Evolutionary conservation across 2,329 filamentous ascomycete genomes (phyloP), one percentile per base, ranked within the genome.

Genomic region (Phyllosticta citrichinensis): DNA sequence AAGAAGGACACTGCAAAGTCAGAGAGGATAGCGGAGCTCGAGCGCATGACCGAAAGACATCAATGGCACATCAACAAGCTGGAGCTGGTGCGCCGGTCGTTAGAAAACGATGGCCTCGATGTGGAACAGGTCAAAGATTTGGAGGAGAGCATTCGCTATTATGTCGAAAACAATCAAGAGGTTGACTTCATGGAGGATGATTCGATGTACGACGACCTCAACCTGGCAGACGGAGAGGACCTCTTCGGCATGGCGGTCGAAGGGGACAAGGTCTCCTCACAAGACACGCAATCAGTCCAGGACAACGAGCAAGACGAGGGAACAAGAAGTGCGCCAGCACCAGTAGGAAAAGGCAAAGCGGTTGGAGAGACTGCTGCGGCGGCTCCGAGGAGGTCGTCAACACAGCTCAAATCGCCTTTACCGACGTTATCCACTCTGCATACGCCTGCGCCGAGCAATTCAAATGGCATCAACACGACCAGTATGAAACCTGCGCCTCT

Each of bases 21-120:
- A 2, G 93, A 96, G 65, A 87, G 93, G 63, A 86, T 97, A 78
- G 85, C 90, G 59, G 88, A 94, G 71, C 87, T 99, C 66, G 88
- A 96, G 69, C 80, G 83, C 63, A 81, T 87, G 68, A 91, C 92
- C 67, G 94, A 99, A 73, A 86, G 88, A 68, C 93, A 97, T 80
- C 97, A 96, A 76, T 97, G 91, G 89, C 94, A 99, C 72, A 89
- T 96, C 71, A 85, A 86, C 65, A 96, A 96, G 73, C 81, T 99
- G 65, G 94, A 99, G 76, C 81, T 97, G 62, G 85, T 97, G 69
- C 85, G 93, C 68, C 86, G 94, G 66, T 89, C 91, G 27, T 78
- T 99, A 66, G 92, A 97, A 71, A 99, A 99, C 70, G 93, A 91
- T 62, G 90, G 87, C 64, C 84, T 97, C 66, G 93, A 97, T 62